Base-by-base conservation (phyloP, 768 basidiomycete genomes). In the Naganishia antarctica region DNA sequence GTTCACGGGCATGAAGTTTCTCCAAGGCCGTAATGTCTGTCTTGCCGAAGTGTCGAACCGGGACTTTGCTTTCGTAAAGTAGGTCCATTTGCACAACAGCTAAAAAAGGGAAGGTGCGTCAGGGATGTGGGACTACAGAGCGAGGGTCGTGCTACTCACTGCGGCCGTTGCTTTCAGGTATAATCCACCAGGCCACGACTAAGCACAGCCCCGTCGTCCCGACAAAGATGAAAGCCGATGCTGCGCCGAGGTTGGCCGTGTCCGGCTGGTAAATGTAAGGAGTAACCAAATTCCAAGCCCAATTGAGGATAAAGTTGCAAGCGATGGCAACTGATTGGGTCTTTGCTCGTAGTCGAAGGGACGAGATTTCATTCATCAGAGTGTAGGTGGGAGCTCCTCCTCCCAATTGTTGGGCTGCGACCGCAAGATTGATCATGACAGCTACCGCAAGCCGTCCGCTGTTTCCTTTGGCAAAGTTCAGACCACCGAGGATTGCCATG, bases 101-200 rank as follows among this genome's bases (percentile, higher is more conserved):
- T 65, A 32, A 13, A 25, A 6, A 15, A 32, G 26, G 3, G 12
- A 37, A 25, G 29, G 44, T 2, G 18, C n/a, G 37, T 23, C 46
- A 46, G 4, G 25, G n/a, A 21, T 18, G 37, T 29, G 16, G 44
- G 23, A 48, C 2, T 48, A 11, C 8, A 47, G 2, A 18, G n/a
- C 29, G 37, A 64, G 23, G 3, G 34, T n/a, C n/a, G n/a, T n/a
- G n/a, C n/a, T n/a, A 60, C 64, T 65, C 34, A 65, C 64, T 65
- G 29, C 64, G 64, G 4, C 64, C 64, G 45, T 65, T 65, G 45
- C 58, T 65, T 44, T 65, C 64, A 18, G 64, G 64, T 15, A 65
- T 59, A 5, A 48, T 32, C 15, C 32, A 60, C 58, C 37, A 65
- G 11, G 64, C 51, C 31, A 58, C 59, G 31, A 65, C 58, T 25